phyloP scores from a whole-genome alignment of 2,329 filamentous ascomycete genomes.

The Calycina marina region DNA sequence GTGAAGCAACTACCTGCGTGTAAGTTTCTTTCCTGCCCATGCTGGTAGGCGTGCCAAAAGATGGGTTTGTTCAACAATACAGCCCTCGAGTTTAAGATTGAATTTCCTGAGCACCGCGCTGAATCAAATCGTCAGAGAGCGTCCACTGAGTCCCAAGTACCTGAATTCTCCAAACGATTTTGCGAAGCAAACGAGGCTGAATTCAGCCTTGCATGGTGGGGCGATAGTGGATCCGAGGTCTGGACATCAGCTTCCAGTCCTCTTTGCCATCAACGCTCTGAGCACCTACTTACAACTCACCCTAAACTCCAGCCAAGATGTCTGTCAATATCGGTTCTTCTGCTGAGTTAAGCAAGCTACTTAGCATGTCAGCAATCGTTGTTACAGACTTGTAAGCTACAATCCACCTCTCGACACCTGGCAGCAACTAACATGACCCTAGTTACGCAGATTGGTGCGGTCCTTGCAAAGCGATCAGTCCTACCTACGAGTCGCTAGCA shows the following conservation, averaged over 20 bases:
- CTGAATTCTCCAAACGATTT: too few species aligned
- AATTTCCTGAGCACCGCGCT: too few species aligned
- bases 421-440: conserved; percentile 24
- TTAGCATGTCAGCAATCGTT: conserved; percentile 63
- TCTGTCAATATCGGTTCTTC: conserved; percentile 45
- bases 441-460: conserved; percentile 95
- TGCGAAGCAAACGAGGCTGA: too few species aligned
- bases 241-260: neutral
- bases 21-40: conserved; percentile 22
- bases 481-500: conserved; percentile 74
- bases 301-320: conserved; percentile 13
- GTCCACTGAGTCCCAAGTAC: too few species aligned
- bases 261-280: neutral
- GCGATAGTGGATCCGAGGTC: neutral
- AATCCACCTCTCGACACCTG: too few species aligned
- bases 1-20: conserved; percentile 14
- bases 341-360: conserved; percentile 56
- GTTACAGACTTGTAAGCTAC: conserved; percentile 78
- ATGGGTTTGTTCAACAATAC: too few species aligned
- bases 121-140: too few species aligned
- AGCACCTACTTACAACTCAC: neutral
- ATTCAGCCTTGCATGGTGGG: too few species aligned
- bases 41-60: conserved; percentile 1
- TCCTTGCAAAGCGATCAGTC: conserved; percentile 84
- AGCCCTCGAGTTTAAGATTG: too few species aligned